These are phyloP conservation scores for Tricholoma matsutake DNA, from an alignment of 768 basidiomycete species.

Conservation along the genomic window DNA sequence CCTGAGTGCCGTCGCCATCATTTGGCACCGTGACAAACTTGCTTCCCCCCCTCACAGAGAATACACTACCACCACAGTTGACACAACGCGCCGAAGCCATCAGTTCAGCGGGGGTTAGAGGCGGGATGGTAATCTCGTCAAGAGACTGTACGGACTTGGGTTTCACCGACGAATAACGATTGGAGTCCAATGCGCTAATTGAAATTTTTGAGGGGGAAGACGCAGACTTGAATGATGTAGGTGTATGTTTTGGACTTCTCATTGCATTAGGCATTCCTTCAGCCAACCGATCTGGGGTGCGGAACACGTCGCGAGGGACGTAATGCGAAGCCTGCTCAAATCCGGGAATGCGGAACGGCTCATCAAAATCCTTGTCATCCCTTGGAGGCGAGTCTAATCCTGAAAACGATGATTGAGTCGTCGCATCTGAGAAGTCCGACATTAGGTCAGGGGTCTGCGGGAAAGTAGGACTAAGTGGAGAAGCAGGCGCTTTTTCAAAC, in stretches of 20 bases:
- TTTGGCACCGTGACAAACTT: conserved; percentile 73
- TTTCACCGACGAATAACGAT: neutral
- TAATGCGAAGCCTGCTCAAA: conserved; percentile 15
- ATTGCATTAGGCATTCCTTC: neutral
- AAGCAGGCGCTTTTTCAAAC: conserved; percentile 3
- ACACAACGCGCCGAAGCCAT: conserved; percentile 49
- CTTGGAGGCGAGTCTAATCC: conserved; percentile 53
- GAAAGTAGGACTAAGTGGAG: conserved; percentile 19
- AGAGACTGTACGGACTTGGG: conserved; percentile 5
- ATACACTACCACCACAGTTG: conserved; percentile 57
- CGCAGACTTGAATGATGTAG: conserved; percentile 16
- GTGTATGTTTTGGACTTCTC: conserved; percentile 32
- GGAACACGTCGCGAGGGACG: neutral
- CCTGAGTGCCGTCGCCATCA: conserved; percentile 39
- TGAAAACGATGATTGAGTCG: conserved; percentile 48
- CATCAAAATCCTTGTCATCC: conserved; percentile 14
- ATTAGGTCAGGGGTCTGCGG: conserved; percentile 61
- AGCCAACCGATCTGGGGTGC: neutral
- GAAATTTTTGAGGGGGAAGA: neutral
- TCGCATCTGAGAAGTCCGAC: conserved; percentile 57
- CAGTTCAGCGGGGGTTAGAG: neutral
- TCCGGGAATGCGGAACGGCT: conserved; percentile 20
- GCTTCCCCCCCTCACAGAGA: conserved; percentile 54
- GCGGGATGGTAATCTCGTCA: conserved; percentile 9
- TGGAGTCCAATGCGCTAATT: neutral